phyloP scores from a whole-genome alignment of 495 filamentous ascomycete species.

The Penicillium atrosanguineum region DNA sequence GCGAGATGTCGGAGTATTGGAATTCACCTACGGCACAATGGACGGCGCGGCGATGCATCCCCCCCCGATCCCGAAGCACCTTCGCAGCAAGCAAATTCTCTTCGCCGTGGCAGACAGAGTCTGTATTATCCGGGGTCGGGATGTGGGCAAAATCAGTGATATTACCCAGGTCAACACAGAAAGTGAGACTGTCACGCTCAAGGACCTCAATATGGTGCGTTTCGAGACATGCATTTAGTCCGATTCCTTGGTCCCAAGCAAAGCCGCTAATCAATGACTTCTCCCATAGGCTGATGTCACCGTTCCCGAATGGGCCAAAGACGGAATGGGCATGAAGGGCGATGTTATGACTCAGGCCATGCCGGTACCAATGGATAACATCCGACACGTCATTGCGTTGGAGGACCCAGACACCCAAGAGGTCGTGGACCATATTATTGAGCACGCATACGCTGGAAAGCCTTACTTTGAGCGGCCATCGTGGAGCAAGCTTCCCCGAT shows the following conservation, averaged over 20 bases:
- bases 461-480: conserved; percentile 33
- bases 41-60: conserved; percentile 35
- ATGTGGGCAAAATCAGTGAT: conserved; percentile 76
- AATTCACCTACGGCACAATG: conserved; percentile 50
- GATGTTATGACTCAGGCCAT: conserved; percentile 45
- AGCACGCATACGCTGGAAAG: conserved; percentile 53
- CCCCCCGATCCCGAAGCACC: conserved; percentile 37
- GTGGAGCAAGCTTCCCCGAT: conserved; percentile 34
- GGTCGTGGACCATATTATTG: conserved; percentile 70
- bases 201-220: conserved; percentile 67
- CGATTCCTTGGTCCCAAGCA: background rate
- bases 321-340: conserved; percentile 34
- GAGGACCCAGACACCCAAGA: conserved; percentile 57
- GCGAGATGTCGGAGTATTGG: conserved; percentile 57
- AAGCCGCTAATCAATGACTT: conserved; percentile 7
- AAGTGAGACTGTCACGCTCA: conserved; percentile 57
- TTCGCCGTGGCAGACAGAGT: conserved; percentile 72
- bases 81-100: conserved; percentile 57
- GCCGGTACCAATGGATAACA: conserved; percentile 61
- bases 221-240: background rate
- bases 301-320: conserved; percentile 53
- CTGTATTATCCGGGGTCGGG: conserved; percentile 68
- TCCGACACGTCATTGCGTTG: conserved; percentile 79
- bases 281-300: conserved; percentile 52
- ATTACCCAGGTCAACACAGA: conserved; percentile 57